Evolutionary conservation across 768 basidiomycete genomes (phyloP).

Genomic region (Phanerochaete carnosa): DNA sequence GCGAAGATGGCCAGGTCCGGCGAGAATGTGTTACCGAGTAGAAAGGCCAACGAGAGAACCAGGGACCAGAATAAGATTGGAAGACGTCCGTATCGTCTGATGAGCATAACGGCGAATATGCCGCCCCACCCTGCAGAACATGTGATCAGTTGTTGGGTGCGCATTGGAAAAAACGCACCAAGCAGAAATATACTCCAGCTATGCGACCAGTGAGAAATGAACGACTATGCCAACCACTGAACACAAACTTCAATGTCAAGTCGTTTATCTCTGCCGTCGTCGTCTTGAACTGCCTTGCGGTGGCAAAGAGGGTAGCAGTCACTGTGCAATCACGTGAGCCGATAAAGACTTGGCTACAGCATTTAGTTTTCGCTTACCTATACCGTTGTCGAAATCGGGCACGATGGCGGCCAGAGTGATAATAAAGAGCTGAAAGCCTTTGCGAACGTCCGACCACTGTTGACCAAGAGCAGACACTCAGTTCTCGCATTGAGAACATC

Average conservation of each 20-base stretch:
- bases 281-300: too few species aligned
- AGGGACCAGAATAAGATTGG: slow-evolving; percentile 72
- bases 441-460: slow-evolving; percentile 49
- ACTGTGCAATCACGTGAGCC: too few species aligned
- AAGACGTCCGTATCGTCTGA: slow-evolving; percentile 56
- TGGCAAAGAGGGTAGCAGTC: too few species aligned
- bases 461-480: background rate
- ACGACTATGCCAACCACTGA: too few species aligned
- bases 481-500: background rate
- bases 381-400: slow-evolving; percentile 45
- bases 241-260: too few species aligned
- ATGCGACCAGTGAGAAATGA: too few species aligned
- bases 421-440: slow-evolving; percentile 49
- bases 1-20: slow-evolving; percentile 50
- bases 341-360: slow-evolving; percentile 57
- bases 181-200: background rate
- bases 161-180: background rate
- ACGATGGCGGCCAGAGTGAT: slow-evolving; percentile 57
- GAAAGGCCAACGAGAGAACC: slow-evolving; percentile 51
- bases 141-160: too few species aligned
- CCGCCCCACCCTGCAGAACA: slow-evolving; percentile 44
- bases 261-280: too few species aligned
- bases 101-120: slow-evolving; percentile 52
- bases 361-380: slow-evolving; percentile 22
- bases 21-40: slow-evolving; percentile 50